A percentile compares a stretch with the other conserved stretches of the same genome.
These are phyloP conservation scores for Tylopilus plumbeoviolaceoides DNA, from an alignment of 768 basidiomycete species.

Conservation along the genomic window DNA sequence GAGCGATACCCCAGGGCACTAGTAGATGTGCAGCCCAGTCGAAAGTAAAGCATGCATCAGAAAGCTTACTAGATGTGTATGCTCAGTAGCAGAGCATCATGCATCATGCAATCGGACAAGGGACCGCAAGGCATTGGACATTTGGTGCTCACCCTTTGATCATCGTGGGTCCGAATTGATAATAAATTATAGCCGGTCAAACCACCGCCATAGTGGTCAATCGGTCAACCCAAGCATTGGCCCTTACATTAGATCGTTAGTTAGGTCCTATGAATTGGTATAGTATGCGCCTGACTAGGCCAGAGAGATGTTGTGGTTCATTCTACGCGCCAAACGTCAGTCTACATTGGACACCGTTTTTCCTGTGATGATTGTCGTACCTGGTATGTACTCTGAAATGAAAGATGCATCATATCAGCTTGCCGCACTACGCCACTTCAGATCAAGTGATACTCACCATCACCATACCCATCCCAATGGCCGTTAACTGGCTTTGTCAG, in stretches of 20 bases:
- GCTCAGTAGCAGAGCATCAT: background rate
- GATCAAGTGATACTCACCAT: conserved; percentile 50
- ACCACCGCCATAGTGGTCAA: background rate
- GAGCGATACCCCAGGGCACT: background rate
- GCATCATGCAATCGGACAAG: background rate
- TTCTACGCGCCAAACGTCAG: conserved; percentile 32
- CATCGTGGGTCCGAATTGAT: background rate
- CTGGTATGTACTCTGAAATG: conserved; percentile 71
- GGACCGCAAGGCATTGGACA: background rate
- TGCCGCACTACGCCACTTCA: background rate
- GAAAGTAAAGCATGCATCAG: background rate
- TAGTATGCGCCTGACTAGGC: conserved; percentile 73
- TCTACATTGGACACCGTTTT: background rate
- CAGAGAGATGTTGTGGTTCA: conserved; percentile 78
- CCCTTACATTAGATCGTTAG: too few species aligned
- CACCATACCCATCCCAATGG: conserved; percentile 87
- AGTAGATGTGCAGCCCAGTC: too few species aligned
- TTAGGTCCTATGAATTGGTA: conserved; percentile 92
- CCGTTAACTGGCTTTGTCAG: conserved; percentile 44
- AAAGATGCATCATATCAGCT: conserved; percentile 7
- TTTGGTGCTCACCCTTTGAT: background rate
- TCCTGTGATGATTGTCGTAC: conserved; percentile 22
- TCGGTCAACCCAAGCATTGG: background rate
- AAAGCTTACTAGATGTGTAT: background rate
- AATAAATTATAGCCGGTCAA: background rate